Conservation (phyloP, 2,329 filamentous ascomycete species). For the Hypoxylon sp. region DNA sequence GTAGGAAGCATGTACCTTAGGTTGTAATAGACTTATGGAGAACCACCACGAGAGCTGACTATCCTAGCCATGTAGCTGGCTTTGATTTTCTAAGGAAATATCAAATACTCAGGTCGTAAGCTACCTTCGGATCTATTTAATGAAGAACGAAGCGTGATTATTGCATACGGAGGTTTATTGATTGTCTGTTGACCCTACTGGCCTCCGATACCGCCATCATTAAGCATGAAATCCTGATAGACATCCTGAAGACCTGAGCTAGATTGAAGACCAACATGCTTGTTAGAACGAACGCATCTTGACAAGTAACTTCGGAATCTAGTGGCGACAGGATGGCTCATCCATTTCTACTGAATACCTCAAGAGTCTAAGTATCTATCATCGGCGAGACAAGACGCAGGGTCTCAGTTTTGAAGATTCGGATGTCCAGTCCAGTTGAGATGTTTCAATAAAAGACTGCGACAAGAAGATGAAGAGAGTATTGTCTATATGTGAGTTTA, state of each 20-base stretch:
- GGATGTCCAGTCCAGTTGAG: not conserved
- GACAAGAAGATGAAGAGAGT: not conserved
- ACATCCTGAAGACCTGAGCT: not conserved
- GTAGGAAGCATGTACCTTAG: not conserved
- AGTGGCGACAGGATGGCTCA: not conserved
- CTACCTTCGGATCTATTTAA: not conserved
- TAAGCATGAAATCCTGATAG: not conserved
- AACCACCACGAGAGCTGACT: not conserved
- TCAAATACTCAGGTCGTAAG: not conserved
- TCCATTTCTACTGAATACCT: not conserved
- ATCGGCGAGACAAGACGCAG: not conserved
- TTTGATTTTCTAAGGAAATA: not conserved
- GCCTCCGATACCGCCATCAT: not conserved
- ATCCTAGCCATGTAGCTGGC: not conserved
- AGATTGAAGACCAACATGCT: not conserved
- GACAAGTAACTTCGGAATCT: not conserved
- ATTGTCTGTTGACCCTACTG: not conserved
- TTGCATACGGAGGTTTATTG: conserved; percentile 5
- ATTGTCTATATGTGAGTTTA: not conserved
- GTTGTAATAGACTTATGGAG: not conserved
- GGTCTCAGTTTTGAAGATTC: not conserved
- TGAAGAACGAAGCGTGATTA: conserved; percentile 2
- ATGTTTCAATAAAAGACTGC: not conserved
- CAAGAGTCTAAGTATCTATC: not conserved
- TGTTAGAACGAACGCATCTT: not conserved